A percentile compares a stretch with the other conserved stretches of the same genome.
Evolutionary conservation across 2,329 filamentous ascomycete genomes (phyloP).

Genomic region (Colletotrichum lupini): DNA sequence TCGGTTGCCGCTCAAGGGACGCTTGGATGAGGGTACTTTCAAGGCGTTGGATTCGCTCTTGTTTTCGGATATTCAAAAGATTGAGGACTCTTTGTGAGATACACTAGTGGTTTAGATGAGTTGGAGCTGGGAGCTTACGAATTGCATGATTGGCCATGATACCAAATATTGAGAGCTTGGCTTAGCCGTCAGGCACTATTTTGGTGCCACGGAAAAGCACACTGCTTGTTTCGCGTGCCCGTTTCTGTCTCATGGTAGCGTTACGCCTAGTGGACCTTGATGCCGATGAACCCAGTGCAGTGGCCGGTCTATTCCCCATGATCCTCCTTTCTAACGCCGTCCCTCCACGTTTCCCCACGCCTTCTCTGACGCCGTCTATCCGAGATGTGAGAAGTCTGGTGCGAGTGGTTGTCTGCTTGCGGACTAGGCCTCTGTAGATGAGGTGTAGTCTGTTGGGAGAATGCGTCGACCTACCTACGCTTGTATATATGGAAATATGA

Average conservation of each 20-base stretch:
- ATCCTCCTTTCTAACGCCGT: no score
- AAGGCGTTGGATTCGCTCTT: constrained; percentile 32
- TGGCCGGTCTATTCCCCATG: no score
- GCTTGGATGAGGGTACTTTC: constrained; percentile 64
- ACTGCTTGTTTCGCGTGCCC: background rate
- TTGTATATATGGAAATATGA: no score
- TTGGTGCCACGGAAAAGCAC: background rate
- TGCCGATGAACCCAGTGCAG: no score
- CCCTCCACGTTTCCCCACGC: no score
- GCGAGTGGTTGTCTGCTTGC: no score
- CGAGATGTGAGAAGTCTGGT: accelerated
- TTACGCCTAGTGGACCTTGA: background rate
- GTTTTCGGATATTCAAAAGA: constrained; percentile 34
- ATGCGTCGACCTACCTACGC: no score
- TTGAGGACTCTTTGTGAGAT: constrained; percentile 30
- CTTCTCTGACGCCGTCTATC: no score
- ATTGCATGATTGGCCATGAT: constrained; percentile 11
- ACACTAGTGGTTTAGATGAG: background rate
- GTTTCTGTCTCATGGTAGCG: background rate
- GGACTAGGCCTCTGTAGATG: background rate
- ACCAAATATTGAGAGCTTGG: background rate
- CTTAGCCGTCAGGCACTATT: background rate
- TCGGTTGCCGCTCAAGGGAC: constrained; percentile 67
- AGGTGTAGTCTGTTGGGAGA: no score
- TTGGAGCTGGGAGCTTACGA: background rate